A percentile compares a stretch with the other conserved stretches of the same genome.
Conservation (phyloP, 1,284 basidiomycete genomes). For the Puccinia brachypodii region DNA sequence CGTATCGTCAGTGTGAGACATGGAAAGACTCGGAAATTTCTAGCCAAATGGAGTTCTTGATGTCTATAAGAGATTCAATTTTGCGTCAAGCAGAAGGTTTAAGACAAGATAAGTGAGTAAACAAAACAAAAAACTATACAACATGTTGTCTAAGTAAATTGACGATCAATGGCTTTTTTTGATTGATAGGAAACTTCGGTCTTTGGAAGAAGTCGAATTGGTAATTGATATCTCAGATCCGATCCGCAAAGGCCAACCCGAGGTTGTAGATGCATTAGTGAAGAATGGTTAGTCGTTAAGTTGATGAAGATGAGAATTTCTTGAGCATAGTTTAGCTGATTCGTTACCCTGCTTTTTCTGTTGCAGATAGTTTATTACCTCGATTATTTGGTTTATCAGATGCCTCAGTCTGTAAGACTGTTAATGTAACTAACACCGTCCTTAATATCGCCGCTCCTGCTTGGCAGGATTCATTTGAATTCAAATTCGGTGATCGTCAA, state of each 20-base stretch:
- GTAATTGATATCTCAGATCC: constrained; percentile 31
- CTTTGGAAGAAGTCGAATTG: constrained; percentile 35
- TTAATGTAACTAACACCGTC: constrained; percentile 26
- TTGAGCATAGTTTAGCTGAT: background rate
- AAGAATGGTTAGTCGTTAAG: constrained; percentile 11
- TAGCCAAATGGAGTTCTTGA: constrained; percentile 18
- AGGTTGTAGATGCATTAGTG: background rate
- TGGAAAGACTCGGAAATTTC: constrained; percentile 25
- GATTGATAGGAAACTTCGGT: constrained; percentile 24
- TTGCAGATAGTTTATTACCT: constrained; percentile 25
- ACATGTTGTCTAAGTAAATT: background rate
- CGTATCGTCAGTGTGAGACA: background rate
- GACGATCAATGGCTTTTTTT: background rate
- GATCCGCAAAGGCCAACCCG: background rate
- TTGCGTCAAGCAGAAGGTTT: constrained; percentile 31
- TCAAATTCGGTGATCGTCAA: background rate
- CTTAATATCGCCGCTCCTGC: constrained; percentile 28
- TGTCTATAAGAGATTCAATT: constrained; percentile 22
- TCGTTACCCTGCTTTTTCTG: background rate
- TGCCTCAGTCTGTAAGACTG: constrained; percentile 32
- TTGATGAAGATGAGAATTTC: background rate
- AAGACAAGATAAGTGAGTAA: constrained; percentile 42
- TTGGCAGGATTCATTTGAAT: constrained; percentile 33
- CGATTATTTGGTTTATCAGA: constrained; percentile 38
- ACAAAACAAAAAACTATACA: background rate